Evolutionary conservation across 2,329 filamentous ascomycete species (phyloP), one percentile per base, ranked within the genome.

Genomic region (Arthroderma sp.): DNA sequence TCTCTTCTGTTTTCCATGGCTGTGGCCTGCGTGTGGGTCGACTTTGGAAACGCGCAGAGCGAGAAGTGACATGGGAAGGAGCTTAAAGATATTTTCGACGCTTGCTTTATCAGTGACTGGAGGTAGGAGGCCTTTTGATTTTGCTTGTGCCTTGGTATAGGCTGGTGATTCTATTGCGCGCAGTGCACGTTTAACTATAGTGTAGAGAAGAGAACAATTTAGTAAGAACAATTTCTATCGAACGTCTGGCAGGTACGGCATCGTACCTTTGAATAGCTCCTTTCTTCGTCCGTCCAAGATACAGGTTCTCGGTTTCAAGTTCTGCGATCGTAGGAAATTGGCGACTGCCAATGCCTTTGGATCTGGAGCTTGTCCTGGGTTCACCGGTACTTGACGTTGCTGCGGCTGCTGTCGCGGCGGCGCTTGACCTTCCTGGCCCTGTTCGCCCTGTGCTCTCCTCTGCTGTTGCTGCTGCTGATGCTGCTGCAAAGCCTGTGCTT

Each of bases 221-320:
- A 22, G 15, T 22, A 22, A 22, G 15, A 22, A 22, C 15, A 22
- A 22, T 22, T 22, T 22, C 15, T 22, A 22, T 22, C 15, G 15
- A 22, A 22, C 15, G 15, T 22, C 15, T 22, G 15, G 15, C 15
- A 22, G 15, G 15, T 22, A 9, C 32, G 42, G 39, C 41, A 42
- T 11, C 43, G 38, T 71, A 89, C 86, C 87, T 74, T 82, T 83
- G 67, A 98, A 96, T 85, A 98, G 93, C 53, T 98, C 89, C 68
- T 94, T 96, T 57, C 91, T 78, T 73, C 95, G 88, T 57, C 91
- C 91, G 53, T 95, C 88, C 52, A 96, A 76, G 52, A 98, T 93
- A 62, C 85, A 89, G 11, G 88, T 95, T 51, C 91, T 75, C 11
- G 77, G 74, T 74, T 98, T 98, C 52, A 98, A 69, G 48, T 91